Conservation (phyloP, 1,284 basidiomycete genomes). For the Trichosporon faecale region DNA sequence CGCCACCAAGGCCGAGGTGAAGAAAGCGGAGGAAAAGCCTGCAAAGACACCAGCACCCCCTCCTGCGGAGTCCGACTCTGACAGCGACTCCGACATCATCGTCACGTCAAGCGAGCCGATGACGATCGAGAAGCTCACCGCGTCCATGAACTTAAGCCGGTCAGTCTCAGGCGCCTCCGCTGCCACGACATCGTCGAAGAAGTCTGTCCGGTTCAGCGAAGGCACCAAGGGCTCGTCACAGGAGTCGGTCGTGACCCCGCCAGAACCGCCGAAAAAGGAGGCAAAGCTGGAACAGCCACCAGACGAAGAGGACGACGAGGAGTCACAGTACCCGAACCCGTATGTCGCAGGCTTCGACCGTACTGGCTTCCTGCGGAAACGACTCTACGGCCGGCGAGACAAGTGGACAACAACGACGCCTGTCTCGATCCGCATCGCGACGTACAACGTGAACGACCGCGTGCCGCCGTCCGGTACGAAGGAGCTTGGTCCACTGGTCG, state of each 20-base stretch:
- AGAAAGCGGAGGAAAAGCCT: neutral
- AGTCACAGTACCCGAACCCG: constrained; percentile 35
- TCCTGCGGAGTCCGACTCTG: neutral
- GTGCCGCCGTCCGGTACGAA: constrained; percentile 40
- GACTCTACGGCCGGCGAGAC: constrained; percentile 33
- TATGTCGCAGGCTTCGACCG: constrained; percentile 35
- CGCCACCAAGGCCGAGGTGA: neutral
- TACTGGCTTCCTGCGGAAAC: constrained; percentile 34
- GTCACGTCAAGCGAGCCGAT: neutral
- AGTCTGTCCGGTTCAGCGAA: neutral
- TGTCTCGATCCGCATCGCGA: constrained; percentile 40
- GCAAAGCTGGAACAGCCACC: neutral
- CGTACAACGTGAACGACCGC: constrained; percentile 49
- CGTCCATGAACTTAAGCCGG: neutral
- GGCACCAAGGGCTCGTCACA: neutral
- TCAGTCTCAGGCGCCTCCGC: neutral
- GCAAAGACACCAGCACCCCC: too few relatives aligned
- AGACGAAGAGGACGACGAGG: constrained; percentile 8
- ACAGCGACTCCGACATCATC: constrained; percentile 4
- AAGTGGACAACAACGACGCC: constrained; percentile 32
- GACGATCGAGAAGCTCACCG: neutral
- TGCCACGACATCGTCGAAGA: neutral
- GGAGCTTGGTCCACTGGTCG: constrained; percentile 39
- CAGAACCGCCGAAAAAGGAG: neutral
- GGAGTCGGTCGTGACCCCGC: neutral